Conservation (phyloP, 306 rosid genomes). For the Cicer judaicum region DNA sequence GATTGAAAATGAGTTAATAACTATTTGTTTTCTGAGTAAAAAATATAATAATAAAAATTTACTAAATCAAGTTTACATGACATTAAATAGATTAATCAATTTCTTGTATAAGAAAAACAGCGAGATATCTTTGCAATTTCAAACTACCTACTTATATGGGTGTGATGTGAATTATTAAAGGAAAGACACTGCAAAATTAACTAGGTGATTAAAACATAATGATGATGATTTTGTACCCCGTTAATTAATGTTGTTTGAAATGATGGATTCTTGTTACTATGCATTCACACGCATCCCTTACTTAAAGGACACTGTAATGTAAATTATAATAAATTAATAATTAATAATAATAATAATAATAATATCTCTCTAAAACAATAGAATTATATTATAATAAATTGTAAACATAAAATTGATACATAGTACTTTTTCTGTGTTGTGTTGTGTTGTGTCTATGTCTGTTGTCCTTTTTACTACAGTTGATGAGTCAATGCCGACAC, state of each 20-base stretch:
- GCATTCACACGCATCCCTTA: constrained; percentile 51
- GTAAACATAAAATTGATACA: constrained; percentile 14
- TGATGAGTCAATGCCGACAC: constrained; percentile 55
- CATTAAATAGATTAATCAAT: not conserved
- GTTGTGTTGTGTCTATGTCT: constrained; percentile 20
- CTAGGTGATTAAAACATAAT: constrained; percentile 40
- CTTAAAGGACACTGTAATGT: constrained; percentile 45
- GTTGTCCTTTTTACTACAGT: constrained; percentile 57
- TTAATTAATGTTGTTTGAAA: constrained; percentile 48
- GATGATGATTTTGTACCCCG: constrained; percentile 34
- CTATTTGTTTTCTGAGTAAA: not conserved
- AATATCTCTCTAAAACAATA: constrained; percentile 24
- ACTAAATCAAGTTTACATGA: not conserved
- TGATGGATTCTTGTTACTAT: constrained; percentile 40
- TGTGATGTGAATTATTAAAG: constrained; percentile 15
- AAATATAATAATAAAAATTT: not conserved
- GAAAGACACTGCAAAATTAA: constrained; percentile 35
- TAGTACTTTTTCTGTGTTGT: constrained; percentile 34
- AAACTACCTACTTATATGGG: not conserved
- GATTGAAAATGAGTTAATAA: constrained; percentile 1
- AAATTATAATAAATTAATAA: constrained; percentile 7
- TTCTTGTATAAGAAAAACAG: too few species aligned
- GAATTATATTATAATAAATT: not conserved
- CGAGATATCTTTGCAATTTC: not conserved
- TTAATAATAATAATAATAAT: not conserved